Evolutionary conservation across 331 rosid species (phyloP).

Genomic region (Malus hybrid): DNA sequence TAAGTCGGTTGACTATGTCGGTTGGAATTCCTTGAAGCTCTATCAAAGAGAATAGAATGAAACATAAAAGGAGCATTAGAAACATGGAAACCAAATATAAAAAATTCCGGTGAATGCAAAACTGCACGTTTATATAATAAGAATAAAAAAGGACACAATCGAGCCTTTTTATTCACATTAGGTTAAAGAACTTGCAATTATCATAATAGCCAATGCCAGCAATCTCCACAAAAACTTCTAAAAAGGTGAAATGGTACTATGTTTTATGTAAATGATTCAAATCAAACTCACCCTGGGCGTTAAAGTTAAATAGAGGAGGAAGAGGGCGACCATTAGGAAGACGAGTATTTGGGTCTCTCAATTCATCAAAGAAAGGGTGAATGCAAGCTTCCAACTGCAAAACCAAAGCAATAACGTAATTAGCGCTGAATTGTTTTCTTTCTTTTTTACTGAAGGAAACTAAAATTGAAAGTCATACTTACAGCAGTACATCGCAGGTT

Average conservation of each 20-base stretch:
- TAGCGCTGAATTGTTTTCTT: background rate
- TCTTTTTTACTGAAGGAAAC: background rate
- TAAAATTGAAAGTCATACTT: slow-evolving; percentile 18
- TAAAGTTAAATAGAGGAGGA: slow-evolving; percentile 76
- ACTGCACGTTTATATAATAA: background rate
- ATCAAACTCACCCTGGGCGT: slow-evolving; percentile 51
- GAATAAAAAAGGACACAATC: no score
- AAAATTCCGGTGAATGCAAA: background rate
- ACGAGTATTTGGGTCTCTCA: slow-evolving; percentile 74
- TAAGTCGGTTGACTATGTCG: slow-evolving; percentile 56
- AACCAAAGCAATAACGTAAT: background rate
- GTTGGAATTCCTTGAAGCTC: slow-evolving; percentile 79
- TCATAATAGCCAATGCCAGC: background rate
- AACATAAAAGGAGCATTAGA: background rate
- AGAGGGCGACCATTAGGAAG: slow-evolving; percentile 88
- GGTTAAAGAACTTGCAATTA: no score
- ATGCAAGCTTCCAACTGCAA: slow-evolving; percentile 76
- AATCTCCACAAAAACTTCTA: background rate
- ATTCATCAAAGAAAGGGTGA: slow-evolving; percentile 77
- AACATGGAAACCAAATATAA: background rate
- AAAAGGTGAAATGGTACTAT: background rate
- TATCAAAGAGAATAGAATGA: slow-evolving; percentile 17
- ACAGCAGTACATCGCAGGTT: slow-evolving; percentile 86
- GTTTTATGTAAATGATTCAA: background rate
- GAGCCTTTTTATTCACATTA: no score